phyloP scores from a whole-genome alignment of 768 basidiomycete genomes.

The Clathrus columnatus region DNA sequence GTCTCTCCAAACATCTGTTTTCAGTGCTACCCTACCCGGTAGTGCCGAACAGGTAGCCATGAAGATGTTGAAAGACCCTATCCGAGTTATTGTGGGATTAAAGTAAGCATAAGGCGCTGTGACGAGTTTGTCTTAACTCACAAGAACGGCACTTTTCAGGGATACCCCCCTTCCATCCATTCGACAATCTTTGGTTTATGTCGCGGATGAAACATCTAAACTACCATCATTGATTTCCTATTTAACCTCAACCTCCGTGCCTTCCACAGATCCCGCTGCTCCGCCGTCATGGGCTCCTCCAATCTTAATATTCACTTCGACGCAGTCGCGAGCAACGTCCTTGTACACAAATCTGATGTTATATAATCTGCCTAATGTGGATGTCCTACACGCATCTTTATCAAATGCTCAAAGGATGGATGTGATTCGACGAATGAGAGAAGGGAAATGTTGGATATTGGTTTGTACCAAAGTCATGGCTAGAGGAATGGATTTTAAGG shows the following conservation, averaged over 20 bases:
- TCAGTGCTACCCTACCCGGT: conserved; percentile 91
- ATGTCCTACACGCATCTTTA: conserved; percentile 87
- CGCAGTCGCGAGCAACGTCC: conserved; percentile 77
- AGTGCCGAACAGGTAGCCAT: conserved; percentile 81
- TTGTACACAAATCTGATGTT: conserved; percentile 74
- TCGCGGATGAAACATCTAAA: conserved; percentile 91
- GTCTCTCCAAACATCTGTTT: conserved; percentile 74
- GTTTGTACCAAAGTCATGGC: conserved; percentile 97
- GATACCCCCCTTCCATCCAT: conserved; percentile 94
- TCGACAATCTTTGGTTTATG: conserved; percentile 79
- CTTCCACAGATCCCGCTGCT: not conserved
- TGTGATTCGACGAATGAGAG: conserved; percentile 74
- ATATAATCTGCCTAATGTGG: conserved; percentile 71
- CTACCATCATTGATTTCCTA: conserved; percentile 78
- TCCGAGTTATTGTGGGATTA: conserved; percentile 91
- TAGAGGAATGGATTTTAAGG: conserved; percentile 96
- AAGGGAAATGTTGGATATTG: conserved; percentile 90
- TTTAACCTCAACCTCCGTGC: conserved; percentile 39
- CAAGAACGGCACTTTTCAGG: conserved; percentile 34
- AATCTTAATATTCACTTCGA: conserved; percentile 82
- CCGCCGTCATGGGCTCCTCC: conserved; percentile 72
- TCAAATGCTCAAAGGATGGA: conserved; percentile 83
- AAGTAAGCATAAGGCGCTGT: conserved; percentile 51
- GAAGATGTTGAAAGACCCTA: conserved; percentile 74
- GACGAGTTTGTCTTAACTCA: not conserved